Evolutionary conservation across 2,329 filamentous ascomycete genomes (phyloP).

Genomic region (Zymoseptoria crescenta): DNA sequence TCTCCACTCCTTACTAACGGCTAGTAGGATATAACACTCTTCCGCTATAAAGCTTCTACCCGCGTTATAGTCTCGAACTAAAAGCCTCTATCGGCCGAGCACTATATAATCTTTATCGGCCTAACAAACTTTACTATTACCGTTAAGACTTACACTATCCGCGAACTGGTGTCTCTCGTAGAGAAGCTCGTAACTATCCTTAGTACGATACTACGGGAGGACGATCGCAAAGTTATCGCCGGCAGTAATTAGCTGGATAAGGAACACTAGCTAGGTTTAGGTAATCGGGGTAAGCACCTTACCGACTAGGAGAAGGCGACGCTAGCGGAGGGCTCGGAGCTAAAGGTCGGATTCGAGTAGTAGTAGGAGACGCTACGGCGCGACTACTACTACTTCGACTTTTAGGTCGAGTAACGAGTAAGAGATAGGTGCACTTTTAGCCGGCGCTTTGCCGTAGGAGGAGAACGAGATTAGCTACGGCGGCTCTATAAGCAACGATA

Average conservation of each 20-base stretch:
- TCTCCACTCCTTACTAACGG: background rate
- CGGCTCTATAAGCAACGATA: too few relatives aligned
- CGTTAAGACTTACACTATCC: background rate
- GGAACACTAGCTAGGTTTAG: background rate
- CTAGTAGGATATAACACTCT: background rate
- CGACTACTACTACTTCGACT: background rate
- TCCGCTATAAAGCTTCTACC: background rate
- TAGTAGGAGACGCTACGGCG: background rate
- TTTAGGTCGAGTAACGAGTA: background rate
- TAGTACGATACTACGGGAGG: background rate
- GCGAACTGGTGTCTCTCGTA: background rate
- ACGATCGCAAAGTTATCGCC: background rate
- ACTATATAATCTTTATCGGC: background rate
- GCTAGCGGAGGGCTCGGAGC: background rate
- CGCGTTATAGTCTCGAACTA: background rate
- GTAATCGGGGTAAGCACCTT: background rate
- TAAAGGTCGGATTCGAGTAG: background rate
- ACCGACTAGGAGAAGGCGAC: background rate
- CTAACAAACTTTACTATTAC: background rate
- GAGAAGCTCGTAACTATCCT: background rate
- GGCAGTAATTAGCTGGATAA: background rate
- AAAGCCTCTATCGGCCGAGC: background rate
- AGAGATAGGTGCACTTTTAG: background rate
- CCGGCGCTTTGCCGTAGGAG: too few relatives aligned
- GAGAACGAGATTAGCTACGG: too few relatives aligned